Percentiles rank a stretch among this genome's conserved stretches.
phyloP scores from a whole-genome alignment of 352 stramenopile species.

The Phytopythium aichiense region DNA sequence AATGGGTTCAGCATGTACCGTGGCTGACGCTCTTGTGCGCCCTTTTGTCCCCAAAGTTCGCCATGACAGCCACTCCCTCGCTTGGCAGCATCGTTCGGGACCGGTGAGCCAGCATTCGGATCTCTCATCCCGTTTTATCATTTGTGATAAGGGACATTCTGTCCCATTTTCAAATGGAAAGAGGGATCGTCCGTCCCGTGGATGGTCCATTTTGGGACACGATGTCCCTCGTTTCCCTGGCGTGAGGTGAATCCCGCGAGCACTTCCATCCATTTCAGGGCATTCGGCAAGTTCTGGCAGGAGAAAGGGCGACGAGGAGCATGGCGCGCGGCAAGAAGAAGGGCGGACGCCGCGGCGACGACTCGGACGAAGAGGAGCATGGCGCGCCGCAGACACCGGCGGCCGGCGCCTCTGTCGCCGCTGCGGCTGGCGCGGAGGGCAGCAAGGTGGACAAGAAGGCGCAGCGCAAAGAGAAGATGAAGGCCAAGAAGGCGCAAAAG shows the following conservation, averaged over 20 bases:
- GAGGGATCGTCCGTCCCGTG: neutral
- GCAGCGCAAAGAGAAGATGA: slow-evolving; percentile 77
- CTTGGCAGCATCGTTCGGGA: slow-evolving; percentile 7
- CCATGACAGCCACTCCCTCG: slow-evolving; percentile 41
- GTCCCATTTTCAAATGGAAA: neutral
- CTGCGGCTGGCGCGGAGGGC: slow-evolving; percentile 18
- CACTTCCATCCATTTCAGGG: slow-evolving; percentile 6
- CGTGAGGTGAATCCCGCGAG: neutral
- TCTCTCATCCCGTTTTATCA: neutral
- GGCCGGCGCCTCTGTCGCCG: slow-evolving; percentile 17
- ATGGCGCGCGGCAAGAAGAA: slow-evolving; percentile 86
- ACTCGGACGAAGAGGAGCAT: slow-evolving; percentile 67
- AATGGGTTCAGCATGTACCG: neutral
- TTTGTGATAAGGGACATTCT: neutral
- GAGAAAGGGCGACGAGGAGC: neutral
- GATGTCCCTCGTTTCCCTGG: neutral
- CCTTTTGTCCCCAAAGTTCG: slow-evolving; percentile 26
- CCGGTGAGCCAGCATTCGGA: neutral
- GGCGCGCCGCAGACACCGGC: slow-evolving; percentile 7
- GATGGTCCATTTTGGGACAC: neutral
- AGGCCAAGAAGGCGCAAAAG: slow-evolving; percentile 55
- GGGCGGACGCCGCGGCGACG: slow-evolving; percentile 58
- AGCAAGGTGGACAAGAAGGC: slow-evolving; percentile 65
- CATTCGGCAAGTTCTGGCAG: neutral
- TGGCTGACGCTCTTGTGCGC: neutral